Evolutionary conservation across 2,329 filamentous ascomycete genomes (phyloP).

Genomic region (Cercospora sojina): DNA sequence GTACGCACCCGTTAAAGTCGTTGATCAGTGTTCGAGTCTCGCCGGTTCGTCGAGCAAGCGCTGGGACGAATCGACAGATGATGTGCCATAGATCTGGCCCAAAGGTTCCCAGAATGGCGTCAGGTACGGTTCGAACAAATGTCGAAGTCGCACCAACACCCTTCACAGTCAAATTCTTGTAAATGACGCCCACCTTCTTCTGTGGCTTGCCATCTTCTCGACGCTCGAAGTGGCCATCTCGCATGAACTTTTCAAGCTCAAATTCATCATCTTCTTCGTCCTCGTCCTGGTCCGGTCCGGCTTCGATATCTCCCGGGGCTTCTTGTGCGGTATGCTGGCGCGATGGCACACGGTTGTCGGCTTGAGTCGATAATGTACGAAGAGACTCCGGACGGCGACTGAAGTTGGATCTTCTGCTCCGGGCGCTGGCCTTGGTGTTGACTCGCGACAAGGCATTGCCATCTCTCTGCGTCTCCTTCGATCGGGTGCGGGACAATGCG

Average conservation of each 20-base stretch:
- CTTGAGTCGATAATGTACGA: conserved; percentile 11
- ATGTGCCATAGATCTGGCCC: conserved; percentile 74
- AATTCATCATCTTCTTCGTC: conserved; percentile 57
- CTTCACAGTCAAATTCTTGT: conserved; percentile 72
- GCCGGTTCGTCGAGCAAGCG: conserved; percentile 50
- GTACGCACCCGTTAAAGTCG: conserved; percentile 66
- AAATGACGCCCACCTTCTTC: conserved; percentile 76
- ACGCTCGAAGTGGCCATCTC: conserved; percentile 73
- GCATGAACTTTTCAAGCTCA: conserved; percentile 67
- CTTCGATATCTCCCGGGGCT: conserved; percentile 41
- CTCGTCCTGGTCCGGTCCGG: conserved; percentile 46
- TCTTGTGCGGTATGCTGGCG: conserved; percentile 15
- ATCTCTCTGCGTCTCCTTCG: conserved; percentile 31
- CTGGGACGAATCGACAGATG: conserved; percentile 55
- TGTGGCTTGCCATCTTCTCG: conserved; percentile 64
- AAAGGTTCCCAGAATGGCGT: conserved; percentile 74
- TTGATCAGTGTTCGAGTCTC: conserved; percentile 59
- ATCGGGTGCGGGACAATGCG: conserved; percentile 50
- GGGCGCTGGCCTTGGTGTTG: conserved; percentile 29
- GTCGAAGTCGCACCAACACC: conserved; percentile 65
- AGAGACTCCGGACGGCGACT: conserved; percentile 20
- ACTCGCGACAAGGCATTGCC: conserved; percentile 24
- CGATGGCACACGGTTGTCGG: conserved; percentile 29
- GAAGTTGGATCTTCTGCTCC: conserved; percentile 18
- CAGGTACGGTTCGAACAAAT: conserved; percentile 70